Evolutionary conservation across 208 protist species (phyloP).

Genomic region (Trypanosoma brucei): DNA sequence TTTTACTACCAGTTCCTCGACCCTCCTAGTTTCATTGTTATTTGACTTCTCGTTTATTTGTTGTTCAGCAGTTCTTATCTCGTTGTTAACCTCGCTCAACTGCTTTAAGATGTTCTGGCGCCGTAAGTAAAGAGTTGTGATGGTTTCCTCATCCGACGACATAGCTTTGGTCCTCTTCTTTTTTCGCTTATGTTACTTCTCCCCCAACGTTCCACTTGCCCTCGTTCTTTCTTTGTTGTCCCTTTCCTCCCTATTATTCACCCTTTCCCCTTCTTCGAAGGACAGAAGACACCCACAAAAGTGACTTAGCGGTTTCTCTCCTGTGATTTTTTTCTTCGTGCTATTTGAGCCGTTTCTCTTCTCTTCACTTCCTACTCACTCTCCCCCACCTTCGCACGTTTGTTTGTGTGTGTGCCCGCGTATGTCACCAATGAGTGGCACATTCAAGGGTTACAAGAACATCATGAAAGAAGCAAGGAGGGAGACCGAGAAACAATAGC

Average conservation of each 20-base stretch:
- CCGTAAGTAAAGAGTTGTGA: conserved; percentile 67
- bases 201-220: background rate
- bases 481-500: too few relatives aligned
- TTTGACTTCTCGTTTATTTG: conserved; percentile 44
- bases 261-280: too few relatives aligned
- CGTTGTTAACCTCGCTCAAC: conserved; percentile 69
- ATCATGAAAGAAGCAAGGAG: too few relatives aligned
- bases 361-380: too few relatives aligned
- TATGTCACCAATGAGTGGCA: too few relatives aligned
- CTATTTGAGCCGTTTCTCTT: too few relatives aligned
- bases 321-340: too few relatives aligned
- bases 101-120: conserved; percentile 76
- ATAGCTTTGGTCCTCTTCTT: conserved; percentile 16
- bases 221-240: background rate
- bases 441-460: too few relatives aligned
- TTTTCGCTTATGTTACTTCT: background rate
- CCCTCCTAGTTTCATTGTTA: conserved; percentile 13
- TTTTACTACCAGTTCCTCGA: conserved; percentile 29
- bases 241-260: background rate
- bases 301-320: too few relatives aligned
- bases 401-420: too few relatives aligned
- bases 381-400: too few relatives aligned
- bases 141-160: conserved; percentile 53
- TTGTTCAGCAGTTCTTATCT: conserved; percentile 55
- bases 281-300: too few relatives aligned